Evolutionary conservation across 2,329 filamentous ascomycete genomes (phyloP), one percentile per base, ranked within the genome.

Genomic region (Trichoderma sp.): DNA sequence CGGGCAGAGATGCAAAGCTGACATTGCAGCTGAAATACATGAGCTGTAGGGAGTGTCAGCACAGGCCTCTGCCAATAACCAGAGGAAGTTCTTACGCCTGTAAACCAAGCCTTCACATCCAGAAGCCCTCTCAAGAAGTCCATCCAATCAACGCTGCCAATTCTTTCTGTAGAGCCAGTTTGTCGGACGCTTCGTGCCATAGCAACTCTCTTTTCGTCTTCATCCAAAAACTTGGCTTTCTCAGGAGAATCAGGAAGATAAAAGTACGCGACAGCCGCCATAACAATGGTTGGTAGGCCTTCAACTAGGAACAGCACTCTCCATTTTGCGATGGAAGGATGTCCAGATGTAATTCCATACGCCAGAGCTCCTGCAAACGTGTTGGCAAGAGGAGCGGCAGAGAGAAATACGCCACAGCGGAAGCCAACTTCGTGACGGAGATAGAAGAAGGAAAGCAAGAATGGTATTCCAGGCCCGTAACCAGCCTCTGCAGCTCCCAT

Each of bases 281-380:
- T 82, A 13, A 86, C 72, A 11, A 89, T 76, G 8, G 85, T 31
- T 21, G 29, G 24, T 11, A 27, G 35, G 61, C 21, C 53, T 71
- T 72, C 89, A 11, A 91, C 86, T 6, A 91, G 79, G 76, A 90
- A 89, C 71, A 92, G 75, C 13, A 90, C 76, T 71, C 88, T 84
- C 91, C 91, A 93, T 68, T 84, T 87, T 3, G 86, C 84, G 55
- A 92, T 77, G 6, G 81, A 33, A 86, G 86, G 10, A 88, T 88
- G 75, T 92, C 90, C 5, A 85, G 87, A 69, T 88, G 91, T 1
- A 88, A 89, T 6, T 91, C 80, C 3, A 88, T 89, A 2, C 0
- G 89, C 88, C 73, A 92, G 91, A 0, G 86, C 88, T 70, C 88
- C 91, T 13, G 90, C 89, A 35, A 92, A 81, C 1, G 90, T 89